These are phyloP conservation scores for Anethum foeniculum DNA, from an alignment of 140 eudicot species.

Conservation along the genomic window DNA sequence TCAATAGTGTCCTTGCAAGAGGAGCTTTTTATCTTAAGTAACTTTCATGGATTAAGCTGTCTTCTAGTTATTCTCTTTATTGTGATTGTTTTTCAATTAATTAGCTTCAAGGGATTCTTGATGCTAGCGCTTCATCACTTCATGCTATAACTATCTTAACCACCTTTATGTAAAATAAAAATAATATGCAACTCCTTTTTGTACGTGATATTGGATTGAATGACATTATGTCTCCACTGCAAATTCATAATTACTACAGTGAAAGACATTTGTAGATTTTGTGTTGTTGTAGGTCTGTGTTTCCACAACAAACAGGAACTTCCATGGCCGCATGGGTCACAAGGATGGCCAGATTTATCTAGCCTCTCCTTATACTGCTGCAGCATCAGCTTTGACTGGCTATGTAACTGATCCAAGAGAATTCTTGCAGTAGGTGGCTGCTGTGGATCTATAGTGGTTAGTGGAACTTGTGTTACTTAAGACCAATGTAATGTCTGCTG, in stretches of 20 bases:
- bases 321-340: conserved; percentile 97
- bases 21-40: background rate
- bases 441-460: background rate
- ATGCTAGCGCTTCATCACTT: background rate
- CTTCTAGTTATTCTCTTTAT: background rate
- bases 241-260: background rate
- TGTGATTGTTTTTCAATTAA: background rate
- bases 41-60: background rate
- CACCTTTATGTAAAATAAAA: background rate
- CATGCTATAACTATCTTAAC: background rate
- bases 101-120: background rate
- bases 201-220: background rate
- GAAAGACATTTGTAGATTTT: background rate
- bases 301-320: conserved; percentile 93
- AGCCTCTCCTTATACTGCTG: conserved; percentile 99
- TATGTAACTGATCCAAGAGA: conserved; percentile 94
- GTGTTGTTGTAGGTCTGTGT: conserved; percentile 71
- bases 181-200: background rate
- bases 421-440: conserved; percentile 44
- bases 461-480: background rate
- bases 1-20: background rate
- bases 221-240: background rate
- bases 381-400: conserved; percentile 96
- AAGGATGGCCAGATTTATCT: conserved; percentile 93
- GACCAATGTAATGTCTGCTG: too few relatives aligned